A percentile compares a stretch with the other conserved stretches of the same genome.
Evolutionary conservation across 2,329 filamentous ascomycete genomes (phyloP).

Genomic region (Biscogniauxia mediterranea): DNA sequence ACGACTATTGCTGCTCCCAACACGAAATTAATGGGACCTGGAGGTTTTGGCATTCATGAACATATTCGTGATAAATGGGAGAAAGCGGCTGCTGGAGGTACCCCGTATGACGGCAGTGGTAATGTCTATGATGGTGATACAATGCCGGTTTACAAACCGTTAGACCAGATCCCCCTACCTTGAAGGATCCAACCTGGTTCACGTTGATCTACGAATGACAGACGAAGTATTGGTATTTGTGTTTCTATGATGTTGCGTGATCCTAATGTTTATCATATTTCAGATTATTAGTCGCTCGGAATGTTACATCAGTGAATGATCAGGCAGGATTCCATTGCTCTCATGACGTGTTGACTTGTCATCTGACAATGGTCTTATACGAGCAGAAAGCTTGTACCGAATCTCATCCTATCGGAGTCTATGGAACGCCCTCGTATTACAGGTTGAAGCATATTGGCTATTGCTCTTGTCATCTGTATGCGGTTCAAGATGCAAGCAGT

Average conservation of each 20-base stretch:
- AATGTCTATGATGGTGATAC: constrained; percentile 42
- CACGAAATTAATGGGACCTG: constrained; percentile 41
- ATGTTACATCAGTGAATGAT: no score
- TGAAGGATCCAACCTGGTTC: background rate
- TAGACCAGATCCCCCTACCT: constrained; percentile 21
- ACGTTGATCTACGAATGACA: background rate
- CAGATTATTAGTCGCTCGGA: no score
- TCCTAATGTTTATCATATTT: no score
- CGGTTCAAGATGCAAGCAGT: background rate
- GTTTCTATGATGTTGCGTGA: background rate
- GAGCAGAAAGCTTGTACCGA: no score
- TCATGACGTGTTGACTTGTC: no score
- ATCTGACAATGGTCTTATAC: no score
- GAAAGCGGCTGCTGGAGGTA: constrained; percentile 26
- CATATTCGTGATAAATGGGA: constrained; percentile 34
- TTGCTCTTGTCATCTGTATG: background rate
- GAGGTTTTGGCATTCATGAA: constrained; percentile 39
- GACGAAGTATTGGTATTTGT: background rate
- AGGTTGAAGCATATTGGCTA: background rate
- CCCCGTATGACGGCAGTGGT: constrained; percentile 47
- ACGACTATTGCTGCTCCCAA: constrained; percentile 41
- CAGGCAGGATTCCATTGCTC: no score
- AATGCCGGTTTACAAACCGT: constrained; percentile 39
- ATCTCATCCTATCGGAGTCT: background rate
- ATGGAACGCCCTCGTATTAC: background rate